Percentiles rank a stretch among this genome's conserved stretches.
These are phyloP conservation scores for Populus davidiana DNA, from an alignment of 345 rosid genomes.

Conservation along the genomic window DNA sequence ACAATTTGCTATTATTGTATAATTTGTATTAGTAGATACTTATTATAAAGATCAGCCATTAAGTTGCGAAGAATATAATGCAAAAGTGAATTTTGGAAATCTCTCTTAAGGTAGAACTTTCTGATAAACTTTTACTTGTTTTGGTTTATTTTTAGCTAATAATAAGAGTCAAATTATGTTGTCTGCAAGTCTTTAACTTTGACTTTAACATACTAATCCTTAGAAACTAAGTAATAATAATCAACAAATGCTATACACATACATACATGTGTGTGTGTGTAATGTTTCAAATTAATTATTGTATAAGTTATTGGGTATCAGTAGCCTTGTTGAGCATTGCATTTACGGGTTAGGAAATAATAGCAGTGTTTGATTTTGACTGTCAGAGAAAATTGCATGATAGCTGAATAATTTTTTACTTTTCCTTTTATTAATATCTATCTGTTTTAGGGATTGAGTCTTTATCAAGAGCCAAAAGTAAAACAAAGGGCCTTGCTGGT, in stretches of 20 bases:
- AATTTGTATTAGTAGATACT: neutral
- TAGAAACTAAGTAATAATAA: neutral
- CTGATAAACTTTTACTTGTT: neutral
- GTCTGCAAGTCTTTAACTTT: neutral
- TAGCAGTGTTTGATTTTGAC: neutral
- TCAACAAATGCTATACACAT: neutral
- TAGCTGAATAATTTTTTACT: neutral
- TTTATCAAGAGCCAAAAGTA: neutral
- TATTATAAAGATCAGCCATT: neutral
- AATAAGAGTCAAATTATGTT: neutral
- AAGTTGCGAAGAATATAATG: neutral
- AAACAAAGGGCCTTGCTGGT: slow-evolving; percentile 2
- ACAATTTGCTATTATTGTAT: neutral
- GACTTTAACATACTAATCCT: neutral
- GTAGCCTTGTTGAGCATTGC: neutral
- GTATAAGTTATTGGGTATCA: neutral
- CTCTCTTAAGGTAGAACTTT: neutral
- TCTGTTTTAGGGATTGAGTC: neutral
- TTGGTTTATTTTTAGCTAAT: neutral
- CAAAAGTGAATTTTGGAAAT: neutral
- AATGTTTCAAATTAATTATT: neutral
- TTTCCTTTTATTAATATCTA: neutral
- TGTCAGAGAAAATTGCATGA: neutral
- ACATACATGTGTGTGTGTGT: neutral
- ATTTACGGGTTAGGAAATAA: neutral